Base-by-base conservation (phyloP, 2,329 filamentous ascomycete species). In the Intubia oerlemansii region DNA sequence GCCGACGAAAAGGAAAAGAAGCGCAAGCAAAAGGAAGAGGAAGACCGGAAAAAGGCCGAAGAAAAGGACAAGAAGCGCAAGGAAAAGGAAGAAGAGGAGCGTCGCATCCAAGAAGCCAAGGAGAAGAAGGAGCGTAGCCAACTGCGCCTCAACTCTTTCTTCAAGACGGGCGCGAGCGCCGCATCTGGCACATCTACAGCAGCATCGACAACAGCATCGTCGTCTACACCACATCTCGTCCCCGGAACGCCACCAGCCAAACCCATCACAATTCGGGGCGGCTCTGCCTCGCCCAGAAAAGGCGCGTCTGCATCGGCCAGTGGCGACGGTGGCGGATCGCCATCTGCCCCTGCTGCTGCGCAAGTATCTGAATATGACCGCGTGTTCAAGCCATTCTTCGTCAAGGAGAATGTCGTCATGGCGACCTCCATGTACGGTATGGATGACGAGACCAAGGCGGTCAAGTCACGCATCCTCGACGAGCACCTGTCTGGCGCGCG, bases 351-450 rank as follows among this genome's bases (percentile, higher is more conserved):
- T 10, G 17, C 20, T 4, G 13, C 19, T 5, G 10, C 25, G 7
- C n/a, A 36, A n/a, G 10, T 33, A 15, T 59, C 63, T 0, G 59
- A 66, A 25, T 84, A 80, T 39, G 54, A 76, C 12, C 70, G 67
- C 38, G 55, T 61, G 20, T 95, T 95, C 42, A 63, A 81, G 18
- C 71, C 78, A 0, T 95, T 93, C 47, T 84, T 76, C 36, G 44
- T 88, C 25, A 75, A 80, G 33, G 59, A 70, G 3, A 63, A 80
- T 41, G 76, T 80, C 2, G 64, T 52, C n/a, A 40, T 93, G 30
- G 81, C 82, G 1, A 57, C 61, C 0, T 52, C 57, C 27, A 56
- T 54, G 3, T 66, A 66, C 17, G 46, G 57, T 22, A 57, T 72
- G 45, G 70, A 79, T 37, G 44, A 59, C 2, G 56, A 67, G 34